phyloP scores from a whole-genome alignment of 2,329 filamentous ascomycete species.

The Fusarium oligoseptatum region DNA sequence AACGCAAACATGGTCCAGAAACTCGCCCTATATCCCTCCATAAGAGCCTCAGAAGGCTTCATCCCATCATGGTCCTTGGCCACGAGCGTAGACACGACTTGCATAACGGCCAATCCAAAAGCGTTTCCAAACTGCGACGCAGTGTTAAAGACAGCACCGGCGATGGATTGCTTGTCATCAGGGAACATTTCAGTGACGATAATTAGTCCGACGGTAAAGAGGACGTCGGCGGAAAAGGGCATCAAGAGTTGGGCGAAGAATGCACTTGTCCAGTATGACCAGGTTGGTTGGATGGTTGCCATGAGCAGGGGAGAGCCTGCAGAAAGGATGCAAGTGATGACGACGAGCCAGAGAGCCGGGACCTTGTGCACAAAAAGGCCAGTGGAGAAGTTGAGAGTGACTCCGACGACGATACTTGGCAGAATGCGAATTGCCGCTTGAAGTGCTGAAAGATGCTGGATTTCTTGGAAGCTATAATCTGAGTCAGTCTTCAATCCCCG shows the following conservation, averaged over 20 bases:
- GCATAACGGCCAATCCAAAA: constrained; percentile 61
- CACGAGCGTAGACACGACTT: constrained; percentile 58
- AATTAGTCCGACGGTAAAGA: constrained; percentile 69
- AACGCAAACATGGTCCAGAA: constrained; percentile 65
- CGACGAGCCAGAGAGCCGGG: constrained; percentile 55
- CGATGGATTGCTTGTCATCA: constrained; percentile 68
- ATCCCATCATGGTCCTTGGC: constrained; percentile 50
- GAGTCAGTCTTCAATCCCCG: too few relatives aligned
- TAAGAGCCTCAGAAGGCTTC: constrained; percentile 48
- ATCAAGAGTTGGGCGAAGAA: constrained; percentile 59
- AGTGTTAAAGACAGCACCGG: constrained; percentile 73
- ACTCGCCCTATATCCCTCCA: constrained; percentile 63
- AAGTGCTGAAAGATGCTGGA: constrained; percentile 61
- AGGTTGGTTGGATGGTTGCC: constrained; percentile 62
- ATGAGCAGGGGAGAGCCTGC: constrained; percentile 65
- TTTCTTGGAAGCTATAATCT: constrained; percentile 62
- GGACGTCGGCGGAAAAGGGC: constrained; percentile 59
- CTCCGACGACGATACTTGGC: constrained; percentile 59
- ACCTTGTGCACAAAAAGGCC: constrained; percentile 61
- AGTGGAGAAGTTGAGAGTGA: constrained; percentile 56
- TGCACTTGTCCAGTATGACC: constrained; percentile 64
- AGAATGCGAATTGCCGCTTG: constrained; percentile 61
- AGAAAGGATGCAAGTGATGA: constrained; percentile 56
- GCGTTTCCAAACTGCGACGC: constrained; percentile 68
- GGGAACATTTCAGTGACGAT: constrained; percentile 68